Evolutionary conservation across 2,329 filamentous ascomycete genomes (phyloP).

Genomic region (Tolypocladium capitatum): DNA sequence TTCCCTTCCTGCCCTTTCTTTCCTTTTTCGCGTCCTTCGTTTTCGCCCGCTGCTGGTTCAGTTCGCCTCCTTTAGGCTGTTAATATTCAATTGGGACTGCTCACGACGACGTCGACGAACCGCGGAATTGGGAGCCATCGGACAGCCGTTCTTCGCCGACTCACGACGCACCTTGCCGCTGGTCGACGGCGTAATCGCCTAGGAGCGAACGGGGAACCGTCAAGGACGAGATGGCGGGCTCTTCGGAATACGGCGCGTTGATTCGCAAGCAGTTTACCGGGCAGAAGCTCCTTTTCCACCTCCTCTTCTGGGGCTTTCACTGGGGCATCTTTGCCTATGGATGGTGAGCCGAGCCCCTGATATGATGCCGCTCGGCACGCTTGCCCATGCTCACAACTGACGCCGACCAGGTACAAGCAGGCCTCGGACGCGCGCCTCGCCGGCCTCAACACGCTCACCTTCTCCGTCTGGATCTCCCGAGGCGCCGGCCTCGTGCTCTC

Average conservation of each 20-base stretch:
- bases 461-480: conserved; percentile 91
- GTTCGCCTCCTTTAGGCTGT: conserved; percentile 26
- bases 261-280: conserved; percentile 53
- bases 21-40: too few relatives aligned
- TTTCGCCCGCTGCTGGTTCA: conserved; percentile 43
- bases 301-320: conserved; percentile 71
- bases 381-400: neutral
- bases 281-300: conserved; percentile 64
- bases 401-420: conserved; percentile 60
- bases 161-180: conserved; percentile 16
- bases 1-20: neutral
- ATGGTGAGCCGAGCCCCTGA: conserved; percentile 44
- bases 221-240: conserved; percentile 21
- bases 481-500: conserved; percentile 79
- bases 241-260: conserved; percentile 28
- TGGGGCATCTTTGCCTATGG: conserved; percentile 68
- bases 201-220: neutral
- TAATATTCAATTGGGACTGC: neutral
- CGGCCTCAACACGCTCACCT: conserved; percentile 66
- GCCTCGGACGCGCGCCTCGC: conserved; percentile 52
- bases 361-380: too few relatives aligned
- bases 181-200: conserved; percentile 30
- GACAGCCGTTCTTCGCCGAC: neutral
- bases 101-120: neutral
- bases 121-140: neutral